These are phyloP conservation scores for Hypoxylon perforatum DNA, from an alignment of 495 filamentous ascomycete genomes.

Conservation along the genomic window DNA sequence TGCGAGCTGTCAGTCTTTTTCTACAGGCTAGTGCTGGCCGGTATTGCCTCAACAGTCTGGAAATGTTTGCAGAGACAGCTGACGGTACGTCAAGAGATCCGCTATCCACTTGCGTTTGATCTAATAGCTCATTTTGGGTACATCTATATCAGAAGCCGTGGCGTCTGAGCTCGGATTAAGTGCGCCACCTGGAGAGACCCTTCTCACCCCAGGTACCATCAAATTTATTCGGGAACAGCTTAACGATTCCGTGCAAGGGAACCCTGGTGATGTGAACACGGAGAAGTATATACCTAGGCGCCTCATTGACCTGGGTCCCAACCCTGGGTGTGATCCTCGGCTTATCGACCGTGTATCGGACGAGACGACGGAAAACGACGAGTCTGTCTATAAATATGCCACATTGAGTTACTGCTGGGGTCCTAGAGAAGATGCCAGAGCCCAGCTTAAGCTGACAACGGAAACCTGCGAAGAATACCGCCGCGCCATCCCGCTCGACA, in stretches of 20 bases:
- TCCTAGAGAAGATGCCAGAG: neutral
- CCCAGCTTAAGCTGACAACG: neutral
- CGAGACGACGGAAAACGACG: neutral
- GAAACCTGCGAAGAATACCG: neutral
- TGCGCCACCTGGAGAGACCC: neutral
- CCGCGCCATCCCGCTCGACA: neutral
- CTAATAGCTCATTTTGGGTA: neutral
- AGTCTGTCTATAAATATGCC: neutral
- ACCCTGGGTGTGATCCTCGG: neutral
- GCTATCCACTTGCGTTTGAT: neutral
- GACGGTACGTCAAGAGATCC: neutral
- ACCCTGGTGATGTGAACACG: neutral
- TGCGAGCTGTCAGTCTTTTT: slow-evolving; percentile 1
- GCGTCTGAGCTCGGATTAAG: slow-evolving; percentile 1
- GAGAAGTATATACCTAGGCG: neutral
- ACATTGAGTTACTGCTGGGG: slow-evolving; percentile 1
- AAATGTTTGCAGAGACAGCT: neutral
- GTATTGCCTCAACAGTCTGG: neutral
- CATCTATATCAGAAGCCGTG: neutral
- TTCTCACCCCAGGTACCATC: neutral
- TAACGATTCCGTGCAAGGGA: neutral
- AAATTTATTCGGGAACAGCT: neutral
- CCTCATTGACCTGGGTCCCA: neutral
- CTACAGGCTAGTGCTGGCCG: neutral
- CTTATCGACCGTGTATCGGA: neutral